Percentiles rank a stretch among this genome's conserved stretches.
Evolutionary conservation across 306 rosid species (phyloP).

Genomic region (Begonia peltatifolia): DNA sequence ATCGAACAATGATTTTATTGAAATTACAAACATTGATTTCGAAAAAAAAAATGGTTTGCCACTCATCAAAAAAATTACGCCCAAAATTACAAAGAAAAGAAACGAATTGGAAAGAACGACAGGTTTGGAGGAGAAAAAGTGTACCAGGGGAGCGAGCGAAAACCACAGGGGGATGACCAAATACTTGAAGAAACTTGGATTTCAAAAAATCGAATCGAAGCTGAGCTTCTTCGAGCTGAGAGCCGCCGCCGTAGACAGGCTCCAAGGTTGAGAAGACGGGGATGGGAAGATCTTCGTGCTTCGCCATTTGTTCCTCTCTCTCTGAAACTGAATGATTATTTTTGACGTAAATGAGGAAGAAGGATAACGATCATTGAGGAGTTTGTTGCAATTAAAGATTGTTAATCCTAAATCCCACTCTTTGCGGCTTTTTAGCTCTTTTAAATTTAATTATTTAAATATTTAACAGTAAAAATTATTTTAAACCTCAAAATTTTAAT

Average conservation of each 20-base stretch:
- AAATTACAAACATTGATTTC: not conserved
- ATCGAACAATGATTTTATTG: not conserved
- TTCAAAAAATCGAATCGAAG: conserved; percentile 47
- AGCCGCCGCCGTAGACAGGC: conserved; percentile 41
- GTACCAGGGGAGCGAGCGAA: conserved; percentile 87
- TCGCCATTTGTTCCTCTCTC: not conserved
- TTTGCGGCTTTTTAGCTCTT: too few species aligned
- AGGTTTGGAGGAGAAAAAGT: not conserved
- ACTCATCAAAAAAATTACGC: too few species aligned
- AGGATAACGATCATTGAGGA: too few species aligned
- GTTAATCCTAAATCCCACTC: too few species aligned
- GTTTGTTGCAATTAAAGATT: too few species aligned
- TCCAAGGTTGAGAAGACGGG: not conserved
- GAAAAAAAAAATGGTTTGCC: too few species aligned
- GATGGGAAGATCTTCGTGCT: not conserved
- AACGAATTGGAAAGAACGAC: not conserved
- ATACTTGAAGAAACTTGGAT: conserved; percentile 34
- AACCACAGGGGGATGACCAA: conserved; percentile 42
- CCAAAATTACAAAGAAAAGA: too few species aligned
- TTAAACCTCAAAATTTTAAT: too few species aligned
- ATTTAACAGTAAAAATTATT: too few species aligned
- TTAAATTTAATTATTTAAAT: too few species aligned
- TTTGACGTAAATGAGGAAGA: too few species aligned
- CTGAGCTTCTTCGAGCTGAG: conserved; percentile 60
- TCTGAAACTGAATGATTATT: too few species aligned